Base-by-base conservation (phyloP, 1,284 basidiomycete species). In the Irpex lacteus region DNA sequence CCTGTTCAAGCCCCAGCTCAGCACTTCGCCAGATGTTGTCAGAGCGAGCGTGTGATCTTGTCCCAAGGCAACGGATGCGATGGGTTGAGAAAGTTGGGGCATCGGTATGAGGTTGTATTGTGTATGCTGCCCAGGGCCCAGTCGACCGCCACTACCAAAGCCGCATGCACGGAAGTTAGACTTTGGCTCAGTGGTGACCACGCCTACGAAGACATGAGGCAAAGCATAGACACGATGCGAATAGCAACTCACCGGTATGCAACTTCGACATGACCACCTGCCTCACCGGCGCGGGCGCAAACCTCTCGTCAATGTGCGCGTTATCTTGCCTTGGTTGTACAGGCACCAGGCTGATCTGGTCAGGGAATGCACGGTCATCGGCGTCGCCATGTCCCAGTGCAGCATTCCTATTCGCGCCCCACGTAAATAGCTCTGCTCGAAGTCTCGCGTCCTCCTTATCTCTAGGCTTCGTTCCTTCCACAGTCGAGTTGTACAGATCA, bases 31-130 rank as follows among this genome's bases (percentile, higher is more conserved):
- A 0, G 83, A 74, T 7, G 81, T 83, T 0, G 95, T 96, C 47
- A 98, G 81, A 0, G 90, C 91, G 19, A 98, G 84, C 0, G 96
- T 97, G 74, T 99, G 98, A 71, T 99, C 97, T 72, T 96, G 96
- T 1, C 93, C 97, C 1, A 96, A 81, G 0, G 96, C 94, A 54
- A 98, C 85, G 2, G 70, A 67, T 0, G 57, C 61, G 49, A 84
- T 74, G 9, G 82, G 81, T 54, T 87, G 80, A 1, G 82, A 76
- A 60, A 91, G 79, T 36, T 88, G 86, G 1, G 84, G 76, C 13
- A 95, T 78, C 0, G 83, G 79, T 36, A 88, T 86, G 21, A 91
- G 81, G 2, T 81, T 80, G 68, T 93, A 91, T 72, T 97, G 94
- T 3, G 92, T 94, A 70, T 95, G 91, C 40, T 92, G 85, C 4